A percentile compares a stretch with the other conserved stretches of the same genome.
Conservation (phyloP, 805 yeast genomes). For the Candida stauntonica region DNA sequence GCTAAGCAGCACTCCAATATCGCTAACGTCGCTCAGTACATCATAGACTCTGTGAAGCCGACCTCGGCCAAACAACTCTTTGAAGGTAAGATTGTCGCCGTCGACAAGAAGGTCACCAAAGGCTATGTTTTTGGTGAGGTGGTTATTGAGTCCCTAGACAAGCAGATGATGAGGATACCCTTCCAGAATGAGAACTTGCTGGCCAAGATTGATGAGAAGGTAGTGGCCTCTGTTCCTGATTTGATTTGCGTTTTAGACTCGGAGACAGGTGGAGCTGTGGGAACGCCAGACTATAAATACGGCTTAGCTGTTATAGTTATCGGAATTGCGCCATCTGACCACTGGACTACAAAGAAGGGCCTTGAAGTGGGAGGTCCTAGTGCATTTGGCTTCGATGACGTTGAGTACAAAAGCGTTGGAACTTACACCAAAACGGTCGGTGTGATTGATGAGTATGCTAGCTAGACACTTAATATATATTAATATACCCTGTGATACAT, state of each 20-base stretch:
- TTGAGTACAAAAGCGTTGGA: conserved; percentile 35
- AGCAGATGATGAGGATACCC: conserved; percentile 33
- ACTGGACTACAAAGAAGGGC: conserved; percentile 32
- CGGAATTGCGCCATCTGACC: conserved; percentile 33
- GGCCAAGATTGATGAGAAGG: conserved; percentile 29
- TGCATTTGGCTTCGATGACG: conserved; percentile 29
- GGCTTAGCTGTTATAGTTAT: conserved; percentile 40
- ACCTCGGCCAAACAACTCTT: conserved; percentile 29
- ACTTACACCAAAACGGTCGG: conserved; percentile 32
- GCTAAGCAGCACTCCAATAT: conserved; percentile 36
- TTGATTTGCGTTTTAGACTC: conserved; percentile 39
- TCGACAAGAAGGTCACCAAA: conserved; percentile 36
- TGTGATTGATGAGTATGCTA: conserved; percentile 34
- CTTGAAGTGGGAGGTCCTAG: conserved; percentile 39
- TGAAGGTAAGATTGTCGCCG: conserved; percentile 40
- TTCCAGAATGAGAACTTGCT: conserved; percentile 46
- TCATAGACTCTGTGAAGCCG: conserved; percentile 36
- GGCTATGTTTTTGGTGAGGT: conserved; percentile 46
- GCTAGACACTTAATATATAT: background rate
- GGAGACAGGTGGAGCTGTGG: conserved; percentile 45
- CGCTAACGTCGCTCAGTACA: conserved; percentile 31
- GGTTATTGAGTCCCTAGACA: conserved; percentile 26
- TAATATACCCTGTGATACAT: background rate
- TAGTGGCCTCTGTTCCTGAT: conserved; percentile 43
- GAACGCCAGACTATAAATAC: conserved; percentile 45